Conservation (phyloP, 345 rosid species). For the Trapa incisa region DNA sequence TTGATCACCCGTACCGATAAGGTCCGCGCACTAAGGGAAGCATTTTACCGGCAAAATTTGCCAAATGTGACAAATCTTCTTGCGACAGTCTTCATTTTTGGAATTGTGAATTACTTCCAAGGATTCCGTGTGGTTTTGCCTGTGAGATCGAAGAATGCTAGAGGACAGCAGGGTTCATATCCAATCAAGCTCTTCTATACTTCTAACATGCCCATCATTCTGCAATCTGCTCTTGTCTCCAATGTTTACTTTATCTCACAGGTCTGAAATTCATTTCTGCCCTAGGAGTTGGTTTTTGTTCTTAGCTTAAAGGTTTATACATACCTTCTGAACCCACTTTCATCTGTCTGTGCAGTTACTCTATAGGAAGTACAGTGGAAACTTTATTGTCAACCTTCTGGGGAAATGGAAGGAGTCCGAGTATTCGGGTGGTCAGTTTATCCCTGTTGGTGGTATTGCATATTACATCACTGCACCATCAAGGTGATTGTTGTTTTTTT, state of each 20-base stretch:
- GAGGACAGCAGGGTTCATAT: conserved; percentile 89
- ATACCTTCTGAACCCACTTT: background rate
- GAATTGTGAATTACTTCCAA: conserved; percentile 87
- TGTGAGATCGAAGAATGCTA: conserved; percentile 85
- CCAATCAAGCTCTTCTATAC: conserved; percentile 85
- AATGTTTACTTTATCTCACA: conserved; percentile 81
- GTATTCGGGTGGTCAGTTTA: conserved; percentile 60
- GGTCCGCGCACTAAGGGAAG: conserved; percentile 70
- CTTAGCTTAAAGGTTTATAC: background rate
- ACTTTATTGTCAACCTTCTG: conserved; percentile 61
- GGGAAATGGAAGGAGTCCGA: conserved; percentile 79
- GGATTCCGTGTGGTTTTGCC: conserved; percentile 87
- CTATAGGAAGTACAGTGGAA: conserved; percentile 62
- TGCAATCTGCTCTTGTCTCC: conserved; percentile 77
- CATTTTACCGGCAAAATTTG: conserved; percentile 79
- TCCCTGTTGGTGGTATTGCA: conserved; percentile 73
- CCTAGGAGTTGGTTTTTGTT: background rate
- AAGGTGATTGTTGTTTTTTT: conserved; percentile 26
- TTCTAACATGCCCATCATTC: conserved; percentile 86
- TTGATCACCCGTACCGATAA: conserved; percentile 71
- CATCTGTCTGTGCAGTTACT: conserved; percentile 38
- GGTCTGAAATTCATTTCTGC: conserved; percentile 18
- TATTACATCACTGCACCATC: conserved; percentile 80
- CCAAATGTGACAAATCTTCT: conserved; percentile 82
- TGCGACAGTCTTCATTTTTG: conserved; percentile 67